phyloP scores from a whole-genome alignment of 768 basidiomycete species.

The Kwoniella heveanensis region DNA sequence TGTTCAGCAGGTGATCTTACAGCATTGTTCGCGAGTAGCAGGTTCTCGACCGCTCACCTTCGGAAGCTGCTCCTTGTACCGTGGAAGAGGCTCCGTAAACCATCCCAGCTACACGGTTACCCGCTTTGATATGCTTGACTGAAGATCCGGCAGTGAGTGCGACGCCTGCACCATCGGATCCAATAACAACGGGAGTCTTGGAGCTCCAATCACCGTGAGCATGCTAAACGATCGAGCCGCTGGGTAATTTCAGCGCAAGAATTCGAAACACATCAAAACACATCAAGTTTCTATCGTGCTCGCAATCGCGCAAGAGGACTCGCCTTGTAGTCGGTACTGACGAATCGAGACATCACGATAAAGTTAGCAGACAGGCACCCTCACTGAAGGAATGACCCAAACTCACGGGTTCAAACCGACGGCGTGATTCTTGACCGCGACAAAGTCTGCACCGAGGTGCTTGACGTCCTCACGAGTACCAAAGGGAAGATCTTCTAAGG shows the following conservation, averaged over 20 bases:
- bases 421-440: not conserved
- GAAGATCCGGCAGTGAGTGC: not conserved
- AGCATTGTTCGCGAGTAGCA: no score
- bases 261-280: no score
- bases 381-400: no score
- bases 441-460: not conserved
- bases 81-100: not conserved
- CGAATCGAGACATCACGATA: not conserved
- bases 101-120: not conserved
- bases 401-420: not conserved
- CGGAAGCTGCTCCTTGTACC: not conserved
- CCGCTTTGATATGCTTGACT: not conserved
- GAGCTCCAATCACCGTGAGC: not conserved
- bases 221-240: not conserved
- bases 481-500: not conserved
- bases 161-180: not conserved
- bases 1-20: no score
- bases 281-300: no score
- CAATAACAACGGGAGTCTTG: not conserved
- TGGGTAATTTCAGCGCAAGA: no score
- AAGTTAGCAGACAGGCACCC: no score
- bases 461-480: not conserved
- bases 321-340: constrained; percentile 1
- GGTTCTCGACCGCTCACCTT: not conserved
- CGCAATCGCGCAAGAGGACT: not conserved